Conservation (phyloP, 176 grass and related monocot genomes). For the sorghum (Sorghum bicolor) region DNA sequence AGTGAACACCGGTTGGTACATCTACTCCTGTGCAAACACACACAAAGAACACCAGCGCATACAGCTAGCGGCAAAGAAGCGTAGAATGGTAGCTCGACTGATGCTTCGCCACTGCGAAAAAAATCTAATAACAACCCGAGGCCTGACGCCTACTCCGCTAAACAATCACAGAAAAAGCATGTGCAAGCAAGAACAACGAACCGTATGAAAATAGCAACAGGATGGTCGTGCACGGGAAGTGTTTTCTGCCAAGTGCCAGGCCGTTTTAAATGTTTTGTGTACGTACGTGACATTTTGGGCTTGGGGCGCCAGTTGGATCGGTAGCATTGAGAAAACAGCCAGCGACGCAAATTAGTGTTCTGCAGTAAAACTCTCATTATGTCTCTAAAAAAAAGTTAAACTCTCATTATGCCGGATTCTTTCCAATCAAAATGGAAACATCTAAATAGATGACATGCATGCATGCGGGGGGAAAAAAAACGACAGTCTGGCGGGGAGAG, state of each 20-base stretch:
- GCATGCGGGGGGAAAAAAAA: background rate
- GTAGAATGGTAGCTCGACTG: too few relatives aligned
- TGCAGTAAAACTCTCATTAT: background rate
- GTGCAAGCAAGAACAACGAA: background rate
- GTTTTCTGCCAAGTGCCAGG: background rate
- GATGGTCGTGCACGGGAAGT: background rate
- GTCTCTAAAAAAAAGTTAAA: too few relatives aligned
- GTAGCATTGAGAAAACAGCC: background rate
- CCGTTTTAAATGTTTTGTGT: background rate
- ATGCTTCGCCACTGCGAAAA: too few relatives aligned
- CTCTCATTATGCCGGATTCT: background rate
- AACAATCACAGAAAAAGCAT: constrained; percentile 1
- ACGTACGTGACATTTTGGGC: background rate
- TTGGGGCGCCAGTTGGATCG: background rate
- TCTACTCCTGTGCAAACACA: too few relatives aligned
- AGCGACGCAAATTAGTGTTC: background rate
- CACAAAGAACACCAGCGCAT: too few relatives aligned
- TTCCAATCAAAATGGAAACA: background rate
- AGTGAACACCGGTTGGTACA: too few relatives aligned
- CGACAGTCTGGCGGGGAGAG: too few relatives aligned
- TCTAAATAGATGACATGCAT: background rate
- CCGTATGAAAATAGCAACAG: background rate
- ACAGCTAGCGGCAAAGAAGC: too few relatives aligned
- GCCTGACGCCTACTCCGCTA: background rate
- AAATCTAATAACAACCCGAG: background rate